These are phyloP conservation scores for Dissoconium aciculare DNA, from an alignment of 2,329 filamentous ascomycete genomes.

Conservation along the genomic window DNA sequence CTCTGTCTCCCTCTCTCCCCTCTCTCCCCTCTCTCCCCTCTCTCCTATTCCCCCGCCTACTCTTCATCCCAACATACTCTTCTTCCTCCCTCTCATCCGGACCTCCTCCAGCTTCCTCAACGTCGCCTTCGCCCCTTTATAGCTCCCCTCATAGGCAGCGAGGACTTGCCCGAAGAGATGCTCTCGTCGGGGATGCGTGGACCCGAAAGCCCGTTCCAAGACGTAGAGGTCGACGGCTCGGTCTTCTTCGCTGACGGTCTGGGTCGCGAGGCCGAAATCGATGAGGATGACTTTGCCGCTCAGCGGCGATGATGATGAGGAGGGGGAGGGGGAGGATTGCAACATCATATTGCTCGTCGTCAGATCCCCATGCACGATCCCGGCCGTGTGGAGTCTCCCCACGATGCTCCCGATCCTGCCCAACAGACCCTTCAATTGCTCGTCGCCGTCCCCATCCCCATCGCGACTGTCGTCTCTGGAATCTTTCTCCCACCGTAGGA, in stretches of 20 bases:
- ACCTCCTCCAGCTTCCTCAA: slow-evolving; percentile 81
- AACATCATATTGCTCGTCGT: slow-evolving; percentile 97
- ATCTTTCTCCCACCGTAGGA: slow-evolving; percentile 28
- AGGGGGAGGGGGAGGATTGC: slow-evolving; percentile 9
- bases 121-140: slow-evolving; percentile 59
- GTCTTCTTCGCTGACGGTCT: slow-evolving; percentile 75
- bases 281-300: slow-evolving; percentile 75
- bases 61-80: slow-evolving; percentile 90
- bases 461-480: slow-evolving; percentile 12
- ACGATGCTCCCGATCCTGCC: slow-evolving; percentile 22
- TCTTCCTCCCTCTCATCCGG: slow-evolving; percentile 82
- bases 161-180: slow-evolving; percentile 67
- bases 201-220: slow-evolving; percentile 82
- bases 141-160: slow-evolving; percentile 55
- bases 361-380: slow-evolving; percentile 85
- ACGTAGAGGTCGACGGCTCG: slow-evolving; percentile 93
- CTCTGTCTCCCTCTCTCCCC: no score
- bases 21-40: no score
- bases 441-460: slow-evolving; percentile 9
- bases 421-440: slow-evolving; percentile 19
- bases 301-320: no score
- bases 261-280: slow-evolving; percentile 80
- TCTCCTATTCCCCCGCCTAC: no score
- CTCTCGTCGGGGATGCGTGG: slow-evolving; percentile 81
- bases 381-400: slow-evolving; percentile 55